phyloP scores from a whole-genome alignment of 2,329 filamentous ascomycete species.

The Neodidymelliopsis sp. region DNA sequence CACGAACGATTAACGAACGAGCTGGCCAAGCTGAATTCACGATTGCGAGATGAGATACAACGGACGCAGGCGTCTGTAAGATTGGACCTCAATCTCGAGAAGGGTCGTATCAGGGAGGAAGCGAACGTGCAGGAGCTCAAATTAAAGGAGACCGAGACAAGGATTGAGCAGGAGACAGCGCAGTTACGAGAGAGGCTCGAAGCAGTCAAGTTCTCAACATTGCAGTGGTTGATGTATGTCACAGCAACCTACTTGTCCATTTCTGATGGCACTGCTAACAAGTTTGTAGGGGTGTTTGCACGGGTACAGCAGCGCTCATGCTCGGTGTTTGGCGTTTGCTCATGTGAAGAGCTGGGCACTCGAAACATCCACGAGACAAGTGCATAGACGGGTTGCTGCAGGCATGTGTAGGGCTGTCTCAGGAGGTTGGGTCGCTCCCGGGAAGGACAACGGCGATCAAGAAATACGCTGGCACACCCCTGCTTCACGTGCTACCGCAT shows the following conservation, averaged over 20 bases:
- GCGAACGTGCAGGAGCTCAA: constrained; percentile 96
- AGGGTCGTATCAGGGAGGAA: constrained; percentile 95
- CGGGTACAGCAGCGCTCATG: constrained; percentile 70
- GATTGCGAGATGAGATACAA: constrained; percentile 91
- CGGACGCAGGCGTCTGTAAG: constrained; percentile 92
- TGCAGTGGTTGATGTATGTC: constrained; percentile 97
- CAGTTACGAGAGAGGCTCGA: constrained; percentile 90
- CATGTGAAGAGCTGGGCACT: constrained; percentile 57
- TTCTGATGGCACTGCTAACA: constrained; percentile 31
- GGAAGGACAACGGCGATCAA: constrained; percentile 14
- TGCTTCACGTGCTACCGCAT: constrained; percentile 31
- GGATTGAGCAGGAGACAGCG: constrained; percentile 97
- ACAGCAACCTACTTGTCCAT: neutral
- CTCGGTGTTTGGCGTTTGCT: constrained; percentile 72
- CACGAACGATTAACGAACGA: constrained; percentile 95
- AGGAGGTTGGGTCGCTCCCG: constrained; percentile 2
- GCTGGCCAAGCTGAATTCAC: constrained; percentile 88
- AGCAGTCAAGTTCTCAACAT: constrained; percentile 95
- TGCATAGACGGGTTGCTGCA: constrained; percentile 1
- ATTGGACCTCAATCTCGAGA: constrained; percentile 93
- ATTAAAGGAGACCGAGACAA: constrained; percentile 97
- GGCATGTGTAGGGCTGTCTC: constrained; percentile 14
- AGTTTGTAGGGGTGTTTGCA: constrained; percentile 65
- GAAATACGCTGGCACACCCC: constrained; percentile 20
- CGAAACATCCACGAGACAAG: constrained; percentile 4